Conservation (phyloP, 257 asterid genomes). For the Solanum sejunctum region DNA sequence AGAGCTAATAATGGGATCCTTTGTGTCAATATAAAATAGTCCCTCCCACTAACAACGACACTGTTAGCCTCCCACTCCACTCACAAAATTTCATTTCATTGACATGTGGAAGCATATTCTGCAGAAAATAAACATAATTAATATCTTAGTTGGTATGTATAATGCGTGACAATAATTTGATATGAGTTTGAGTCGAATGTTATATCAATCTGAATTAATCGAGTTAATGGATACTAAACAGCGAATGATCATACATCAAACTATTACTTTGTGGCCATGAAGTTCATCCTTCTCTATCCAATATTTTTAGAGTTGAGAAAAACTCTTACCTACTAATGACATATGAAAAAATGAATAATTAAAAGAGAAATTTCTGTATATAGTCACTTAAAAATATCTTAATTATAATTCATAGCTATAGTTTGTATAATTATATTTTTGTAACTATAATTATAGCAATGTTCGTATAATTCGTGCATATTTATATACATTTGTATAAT, state of each 20-base stretch:
- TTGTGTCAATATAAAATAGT: slow-evolving; percentile 41
- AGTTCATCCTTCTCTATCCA: background rate
- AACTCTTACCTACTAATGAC: background rate
- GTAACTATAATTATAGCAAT: no score
- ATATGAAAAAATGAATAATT: background rate
- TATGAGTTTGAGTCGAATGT: background rate
- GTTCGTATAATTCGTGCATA: no score
- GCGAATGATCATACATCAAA: background rate
- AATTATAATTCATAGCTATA: no score
- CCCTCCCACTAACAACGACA: slow-evolving; percentile 33
- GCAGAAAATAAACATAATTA: background rate
- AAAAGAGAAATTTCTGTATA: no score
- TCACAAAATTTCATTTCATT: background rate
- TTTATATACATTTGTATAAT: no score
- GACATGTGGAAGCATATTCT: background rate
- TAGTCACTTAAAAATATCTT: no score
- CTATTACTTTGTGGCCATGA: background rate
- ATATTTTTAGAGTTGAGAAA: background rate
- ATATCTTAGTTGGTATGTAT: background rate
- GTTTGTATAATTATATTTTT: no score
- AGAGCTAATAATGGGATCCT: slow-evolving; percentile 31
- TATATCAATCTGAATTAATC: background rate
- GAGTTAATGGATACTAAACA: background rate
- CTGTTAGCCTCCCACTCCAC: slow-evolving; percentile 30
- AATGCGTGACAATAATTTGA: background rate